These are phyloP conservation scores for Cryphonectria naterciae DNA, from an alignment of 2,329 filamentous ascomycete species.

Conservation along the genomic window DNA sequence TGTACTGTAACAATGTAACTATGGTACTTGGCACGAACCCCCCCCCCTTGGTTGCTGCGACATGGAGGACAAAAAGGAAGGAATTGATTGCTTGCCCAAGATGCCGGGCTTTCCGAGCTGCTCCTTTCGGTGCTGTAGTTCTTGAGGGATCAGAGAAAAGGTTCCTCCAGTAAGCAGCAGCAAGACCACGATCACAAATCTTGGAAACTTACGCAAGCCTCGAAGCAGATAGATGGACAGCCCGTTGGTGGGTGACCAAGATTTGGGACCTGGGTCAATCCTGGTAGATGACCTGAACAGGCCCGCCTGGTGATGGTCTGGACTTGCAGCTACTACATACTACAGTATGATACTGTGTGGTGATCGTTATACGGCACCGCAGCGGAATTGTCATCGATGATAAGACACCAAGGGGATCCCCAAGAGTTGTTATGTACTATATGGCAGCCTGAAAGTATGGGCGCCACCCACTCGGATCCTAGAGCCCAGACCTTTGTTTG, in stretches of 20 bases:
- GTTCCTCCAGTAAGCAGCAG: neutral
- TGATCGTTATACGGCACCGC: neutral
- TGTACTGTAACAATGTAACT: neutral
- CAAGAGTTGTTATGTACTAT: neutral
- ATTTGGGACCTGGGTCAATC: neutral
- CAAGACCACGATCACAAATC: neutral
- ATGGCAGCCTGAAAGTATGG: slow-evolving; percentile 1
- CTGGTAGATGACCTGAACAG: slow-evolving; percentile 1
- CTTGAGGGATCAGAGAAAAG: neutral
- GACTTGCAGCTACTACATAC: neutral
- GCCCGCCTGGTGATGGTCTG: neutral
- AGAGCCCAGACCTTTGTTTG: neutral
- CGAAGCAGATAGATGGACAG: neutral
- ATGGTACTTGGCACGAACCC: neutral
- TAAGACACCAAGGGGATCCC: neutral
- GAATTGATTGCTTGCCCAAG: neutral
- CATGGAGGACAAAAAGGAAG: neutral
- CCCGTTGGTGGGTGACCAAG: neutral
- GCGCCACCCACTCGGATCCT: neutral
- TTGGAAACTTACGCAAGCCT: neutral
- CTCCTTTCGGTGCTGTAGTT: neutral
- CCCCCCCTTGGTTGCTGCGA: neutral
- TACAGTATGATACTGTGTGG: neutral
- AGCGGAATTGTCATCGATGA: neutral
- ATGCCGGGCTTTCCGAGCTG: neutral